These are phyloP conservation scores for Galerina marginata DNA, from an alignment of 768 basidiomycete genomes.

Conservation along the genomic window DNA sequence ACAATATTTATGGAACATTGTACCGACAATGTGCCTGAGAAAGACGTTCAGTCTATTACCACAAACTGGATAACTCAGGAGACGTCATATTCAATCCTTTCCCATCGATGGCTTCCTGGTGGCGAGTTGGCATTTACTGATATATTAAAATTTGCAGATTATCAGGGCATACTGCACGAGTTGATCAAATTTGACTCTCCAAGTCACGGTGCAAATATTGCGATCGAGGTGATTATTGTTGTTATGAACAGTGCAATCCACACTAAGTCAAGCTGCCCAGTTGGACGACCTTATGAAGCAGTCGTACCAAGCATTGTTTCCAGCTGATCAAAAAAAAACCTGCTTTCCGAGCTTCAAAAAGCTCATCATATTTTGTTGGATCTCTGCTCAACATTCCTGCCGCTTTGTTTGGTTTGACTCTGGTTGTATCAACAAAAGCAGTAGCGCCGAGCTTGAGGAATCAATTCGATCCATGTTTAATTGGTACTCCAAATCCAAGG, in stretches of 20 bases:
- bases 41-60: too few species aligned
- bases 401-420: conserved; percentile 4
- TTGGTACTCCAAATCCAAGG: neutral
- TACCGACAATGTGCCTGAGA: too few species aligned
- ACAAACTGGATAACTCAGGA: too few species aligned
- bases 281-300: neutral
- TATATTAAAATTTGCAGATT: neutral
- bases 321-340: neutral
- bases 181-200: neutral
- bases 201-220: too few species aligned
- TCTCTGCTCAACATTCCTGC: neutral
- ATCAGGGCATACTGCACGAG: neutral
- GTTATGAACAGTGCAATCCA: too few species aligned
- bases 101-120: neutral
- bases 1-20: neutral
- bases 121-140: neutral
- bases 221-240: too few species aligned
- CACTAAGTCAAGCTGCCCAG: neutral
- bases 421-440: too few species aligned
- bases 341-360: neutral
- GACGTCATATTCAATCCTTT: neutral
- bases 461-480: conserved; percentile 12
- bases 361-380: neutral
- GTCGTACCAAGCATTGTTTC: neutral
- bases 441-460: neutral